Evolutionary conservation across 257 asterid species (phyloP).

Genomic region (Plantago elongata): DNA sequence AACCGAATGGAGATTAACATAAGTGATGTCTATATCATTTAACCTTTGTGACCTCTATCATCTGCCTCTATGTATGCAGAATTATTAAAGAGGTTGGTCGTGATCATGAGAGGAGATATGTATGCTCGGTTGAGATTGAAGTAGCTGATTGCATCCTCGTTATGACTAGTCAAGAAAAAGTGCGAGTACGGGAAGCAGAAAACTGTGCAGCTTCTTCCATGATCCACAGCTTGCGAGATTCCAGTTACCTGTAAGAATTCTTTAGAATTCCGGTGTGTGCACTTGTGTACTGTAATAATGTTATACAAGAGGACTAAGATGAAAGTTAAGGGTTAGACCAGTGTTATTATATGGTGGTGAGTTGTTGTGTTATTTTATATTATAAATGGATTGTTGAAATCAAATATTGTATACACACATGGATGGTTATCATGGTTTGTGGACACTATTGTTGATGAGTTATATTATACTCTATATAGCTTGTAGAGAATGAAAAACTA

Average conservation of each 20-base stretch:
- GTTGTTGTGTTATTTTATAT: too few species aligned
- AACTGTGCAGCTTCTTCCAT: constrained; percentile 75
- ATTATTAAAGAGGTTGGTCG: constrained; percentile 46
- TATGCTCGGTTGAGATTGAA: constrained; percentile 60
- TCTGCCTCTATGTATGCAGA: constrained; percentile 34
- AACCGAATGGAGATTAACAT: too few species aligned
- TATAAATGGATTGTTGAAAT: too few species aligned
- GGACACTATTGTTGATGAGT: too few species aligned
- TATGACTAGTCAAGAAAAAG: constrained; percentile 44
- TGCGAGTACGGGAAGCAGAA: constrained; percentile 59
- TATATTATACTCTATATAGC: too few species aligned
- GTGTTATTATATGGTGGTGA: background rate
- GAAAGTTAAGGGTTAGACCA: too few species aligned
- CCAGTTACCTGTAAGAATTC: constrained; percentile 27
- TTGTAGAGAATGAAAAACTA: too few species aligned
- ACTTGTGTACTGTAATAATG: too few species aligned
- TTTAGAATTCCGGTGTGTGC: background rate
- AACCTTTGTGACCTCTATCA: background rate
- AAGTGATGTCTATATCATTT: background rate
- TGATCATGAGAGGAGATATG: constrained; percentile 49
- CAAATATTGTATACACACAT: too few species aligned
- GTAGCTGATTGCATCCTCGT: constrained; percentile 23
- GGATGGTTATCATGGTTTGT: too few species aligned
- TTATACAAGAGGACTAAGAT: background rate
- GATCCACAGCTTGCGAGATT: constrained; percentile 39